Evolutionary conservation across 2,329 filamentous ascomycete genomes (phyloP), one percentile per base, ranked within the genome.

Genomic region (Lecanoromycetidae sp.): DNA sequence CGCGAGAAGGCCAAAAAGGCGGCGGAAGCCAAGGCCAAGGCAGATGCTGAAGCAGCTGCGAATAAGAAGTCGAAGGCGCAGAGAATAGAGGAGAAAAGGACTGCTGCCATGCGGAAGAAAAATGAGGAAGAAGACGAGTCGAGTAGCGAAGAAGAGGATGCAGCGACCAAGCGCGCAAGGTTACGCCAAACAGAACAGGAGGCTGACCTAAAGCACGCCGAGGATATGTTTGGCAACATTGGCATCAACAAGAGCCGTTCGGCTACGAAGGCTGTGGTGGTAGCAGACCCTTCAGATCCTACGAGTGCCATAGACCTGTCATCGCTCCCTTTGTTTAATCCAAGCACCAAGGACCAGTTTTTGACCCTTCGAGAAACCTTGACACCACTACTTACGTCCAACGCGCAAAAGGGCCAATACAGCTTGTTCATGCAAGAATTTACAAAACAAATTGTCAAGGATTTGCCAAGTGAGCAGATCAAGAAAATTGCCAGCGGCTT

Each of bases 1-100:
- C 84, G 87, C 59, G 88, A 95, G 68, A 98, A 96, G 74, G 85
- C 78, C 23, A 84, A 84, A 67, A 91, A 90, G 70, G 87, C 81
- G 42, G 82, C 76, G 5, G 88, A 86, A 61, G 83, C 79, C 44
- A 93, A 94, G 67, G 86, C 84, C 49, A 93, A 93, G 68, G 87
- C 86, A 23, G 87, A 88, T 0, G 88, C 84, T 36, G 85, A 87
- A 59, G 87, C 87, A 6, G 86, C 84, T 35, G 87, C 87, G 44
- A 86, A 81, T 60, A 93, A 95, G 73, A 96, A 96, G 72, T 77
- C 79, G 63, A 94, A 90, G 71, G 68, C 80, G 30, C 77, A 93
- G 69, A 84, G 90, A 58, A 81, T 95, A 65, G 82, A 85, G 57
- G 87, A 94, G 61, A 80, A 79, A 61, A 74, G 82, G 57, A 71